Conservation (phyloP, 805 yeast genomes). For the Blastobotrys americana region DNA sequence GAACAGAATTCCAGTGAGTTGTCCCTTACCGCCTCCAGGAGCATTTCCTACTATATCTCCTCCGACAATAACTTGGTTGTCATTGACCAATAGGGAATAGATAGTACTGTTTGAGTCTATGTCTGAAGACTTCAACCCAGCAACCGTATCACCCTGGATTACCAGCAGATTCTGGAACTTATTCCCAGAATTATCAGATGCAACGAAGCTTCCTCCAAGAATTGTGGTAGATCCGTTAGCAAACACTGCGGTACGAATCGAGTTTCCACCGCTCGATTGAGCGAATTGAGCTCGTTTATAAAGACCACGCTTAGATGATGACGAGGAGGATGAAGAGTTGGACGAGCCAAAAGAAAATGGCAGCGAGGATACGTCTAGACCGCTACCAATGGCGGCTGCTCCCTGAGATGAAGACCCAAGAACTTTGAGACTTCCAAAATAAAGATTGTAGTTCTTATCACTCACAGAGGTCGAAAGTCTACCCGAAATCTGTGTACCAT, state of each 20-base stretch:
- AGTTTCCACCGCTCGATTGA: conserved; percentile 14
- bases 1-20: conserved; percentile 39
- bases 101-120: conserved; percentile 18
- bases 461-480: conserved; percentile 11
- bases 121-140: conserved; percentile 19
- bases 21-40: conserved; percentile 21
- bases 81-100: conserved; percentile 21
- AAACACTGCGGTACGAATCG: conserved; percentile 33
- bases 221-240: conserved; percentile 45
- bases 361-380: conserved; percentile 15
- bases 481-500: conserved; percentile 11
- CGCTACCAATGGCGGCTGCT: conserved; percentile 15
- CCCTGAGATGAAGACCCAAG: conserved; percentile 25
- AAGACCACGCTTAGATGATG: neutral
- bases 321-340: neutral
- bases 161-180: conserved; percentile 27
- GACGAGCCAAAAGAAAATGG: conserved; percentile 15
- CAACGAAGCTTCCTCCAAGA: conserved; percentile 53
- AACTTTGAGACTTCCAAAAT: conserved; percentile 28
- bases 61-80: conserved; percentile 25
- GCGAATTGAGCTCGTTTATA: neutral
- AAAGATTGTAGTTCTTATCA: conserved; percentile 14
- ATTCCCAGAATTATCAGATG: conserved; percentile 24
- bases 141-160: conserved; percentile 22
- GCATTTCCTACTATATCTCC: conserved; percentile 28